phyloP scores from a whole-genome alignment of 2,329 filamentous ascomycete genomes.

The Arthrobotrys pseudoclavata region DNA sequence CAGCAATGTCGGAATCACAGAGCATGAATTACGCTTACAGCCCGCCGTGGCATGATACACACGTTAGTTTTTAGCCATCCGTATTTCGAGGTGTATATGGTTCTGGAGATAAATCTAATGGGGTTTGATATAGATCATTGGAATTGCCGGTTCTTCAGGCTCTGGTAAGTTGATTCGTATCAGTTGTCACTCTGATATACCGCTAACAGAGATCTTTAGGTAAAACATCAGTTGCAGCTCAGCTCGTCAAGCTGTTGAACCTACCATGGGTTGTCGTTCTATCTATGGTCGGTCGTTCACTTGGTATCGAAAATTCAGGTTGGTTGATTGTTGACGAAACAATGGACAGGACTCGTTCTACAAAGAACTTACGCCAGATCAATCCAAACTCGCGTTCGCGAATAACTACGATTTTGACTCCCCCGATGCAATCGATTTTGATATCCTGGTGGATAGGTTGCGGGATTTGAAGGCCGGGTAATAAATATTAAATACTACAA shows the following conservation, averaged over 20 bases:
- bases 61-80: slow-evolving; percentile 71
- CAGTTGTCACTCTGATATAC: neutral
- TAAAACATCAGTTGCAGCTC: slow-evolving; percentile 92
- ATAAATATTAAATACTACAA: neutral
- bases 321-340: neutral
- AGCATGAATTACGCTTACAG: slow-evolving; percentile 72
- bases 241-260: slow-evolving; percentile 89
- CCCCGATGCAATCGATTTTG: slow-evolving; percentile 94
- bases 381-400: slow-evolving; percentile 82
- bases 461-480: slow-evolving; percentile 92
- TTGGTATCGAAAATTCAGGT: neutral
- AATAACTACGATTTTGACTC: slow-evolving; percentile 98
- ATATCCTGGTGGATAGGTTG: slow-evolving; percentile 83
- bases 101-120: neutral
- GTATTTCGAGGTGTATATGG: neutral
- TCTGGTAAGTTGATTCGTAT: slow-evolving; percentile 69
- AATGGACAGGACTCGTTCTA: slow-evolving; percentile 89
- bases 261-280: slow-evolving; percentile 98
- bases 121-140: slow-evolving; percentile 76
- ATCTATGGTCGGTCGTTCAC: slow-evolving; percentile 80
- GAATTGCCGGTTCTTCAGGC: slow-evolving; percentile 92
- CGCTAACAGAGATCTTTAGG: slow-evolving; percentile 66
- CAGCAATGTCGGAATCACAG: slow-evolving; percentile 69
- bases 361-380: slow-evolving; percentile 83
- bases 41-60: slow-evolving; percentile 87